Base-by-base conservation (phyloP, 148 eudicot genomes). In the Silene uniflora region DNA sequence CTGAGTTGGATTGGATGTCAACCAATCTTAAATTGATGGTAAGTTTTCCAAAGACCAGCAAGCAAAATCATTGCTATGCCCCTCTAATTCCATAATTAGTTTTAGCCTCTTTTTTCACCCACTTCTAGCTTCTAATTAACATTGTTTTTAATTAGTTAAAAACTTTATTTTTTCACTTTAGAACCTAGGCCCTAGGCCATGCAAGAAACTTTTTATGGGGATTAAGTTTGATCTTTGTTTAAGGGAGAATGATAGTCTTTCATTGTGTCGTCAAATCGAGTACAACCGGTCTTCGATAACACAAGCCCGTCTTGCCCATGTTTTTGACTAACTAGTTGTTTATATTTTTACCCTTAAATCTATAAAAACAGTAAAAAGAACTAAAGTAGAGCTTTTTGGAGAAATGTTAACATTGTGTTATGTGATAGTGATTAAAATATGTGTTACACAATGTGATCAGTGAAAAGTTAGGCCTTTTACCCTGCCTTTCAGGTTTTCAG, bases 51-150 rank as follows among this genome's bases (percentile, higher is more conserved):
- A 81, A 27, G 73, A 19, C 63, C 21, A 76, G 73, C 80, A 81
- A 76, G 73, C 80, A 81, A 5, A 79, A 80, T 80, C 79, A 80
- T 81, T 72, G 62, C 79, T 61, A 27, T 76, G 65, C 69, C 67
- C 72, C 65, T 17, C 60, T 19, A 54, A 56, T 23, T 74, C 19
- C 61, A 73, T 67, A 19, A 68, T 79, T 39, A 39, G 44, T 39
- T 39, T 39, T 21, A 59, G 11, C 21, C 32, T 54, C 68, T 60
- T 70, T 62, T 77, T 25, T 44, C 65, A 10, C 56, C 42, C 65
- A 10, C 49, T 60, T 14, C 29, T 29, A 4, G 17, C 49, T 19
- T 62, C 27, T 69, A 69, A 69, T 67, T 16, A 73, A 25, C 22
- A 64, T 60, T 62, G 76, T 21, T 8, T 49, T 24, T 60, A 17